These are phyloP conservation scores for Cudoniella acicularis DNA, from an alignment of 495 filamentous ascomycete genomes.

Conservation along the genomic window DNA sequence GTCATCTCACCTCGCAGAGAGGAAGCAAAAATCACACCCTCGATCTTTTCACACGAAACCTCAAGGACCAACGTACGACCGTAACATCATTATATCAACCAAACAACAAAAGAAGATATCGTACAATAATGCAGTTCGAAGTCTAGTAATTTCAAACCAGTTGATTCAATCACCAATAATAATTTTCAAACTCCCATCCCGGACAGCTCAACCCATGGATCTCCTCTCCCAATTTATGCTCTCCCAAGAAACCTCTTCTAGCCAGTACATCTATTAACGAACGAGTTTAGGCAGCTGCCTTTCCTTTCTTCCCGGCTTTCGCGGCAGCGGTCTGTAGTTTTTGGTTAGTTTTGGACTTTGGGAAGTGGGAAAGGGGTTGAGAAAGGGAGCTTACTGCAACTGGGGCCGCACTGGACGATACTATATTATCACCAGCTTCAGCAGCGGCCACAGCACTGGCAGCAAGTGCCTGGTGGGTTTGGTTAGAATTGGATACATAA, in stretches of 20 bases:
- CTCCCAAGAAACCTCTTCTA: not conserved
- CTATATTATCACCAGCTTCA: no score
- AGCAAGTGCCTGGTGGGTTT: constrained; percentile 1
- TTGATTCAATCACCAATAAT: not conserved
- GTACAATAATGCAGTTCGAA: not conserved
- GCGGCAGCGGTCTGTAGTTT: not conserved
- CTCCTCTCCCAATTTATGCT: not conserved
- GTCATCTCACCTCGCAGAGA: no score
- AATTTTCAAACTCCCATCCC: not conserved
- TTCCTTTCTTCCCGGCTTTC: not conserved
- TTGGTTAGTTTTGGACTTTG: not conserved
- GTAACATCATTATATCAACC: not conserved
- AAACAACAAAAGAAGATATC: not conserved
- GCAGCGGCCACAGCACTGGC: constrained; percentile 1
- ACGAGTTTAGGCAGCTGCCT: not conserved
- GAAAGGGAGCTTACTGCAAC: no score
- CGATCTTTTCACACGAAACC: no score
- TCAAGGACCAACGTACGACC: no score
- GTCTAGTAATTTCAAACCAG: constrained; percentile 1
- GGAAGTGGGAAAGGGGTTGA: not conserved
- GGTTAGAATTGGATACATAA: no score
- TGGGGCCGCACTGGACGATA: no score
- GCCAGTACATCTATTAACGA: not conserved
- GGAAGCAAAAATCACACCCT: no score
- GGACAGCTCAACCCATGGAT: not conserved